Evolutionary conservation across 148 eudicot genomes (phyloP).

Genomic region (Heliosperma pusillum): DNA sequence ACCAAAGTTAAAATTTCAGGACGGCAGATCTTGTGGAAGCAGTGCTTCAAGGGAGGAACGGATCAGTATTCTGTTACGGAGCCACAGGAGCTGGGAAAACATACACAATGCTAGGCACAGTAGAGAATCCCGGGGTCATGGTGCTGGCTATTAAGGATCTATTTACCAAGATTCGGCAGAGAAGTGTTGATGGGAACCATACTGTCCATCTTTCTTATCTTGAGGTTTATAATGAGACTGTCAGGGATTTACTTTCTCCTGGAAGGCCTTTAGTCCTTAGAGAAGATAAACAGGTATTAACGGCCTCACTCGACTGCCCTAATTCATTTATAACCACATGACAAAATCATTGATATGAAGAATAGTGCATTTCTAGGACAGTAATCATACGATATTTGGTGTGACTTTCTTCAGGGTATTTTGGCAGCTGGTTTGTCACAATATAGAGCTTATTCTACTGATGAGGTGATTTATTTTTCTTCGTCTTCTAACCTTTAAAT

Average conservation of each 20-base stretch:
- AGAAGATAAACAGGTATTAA: slow-evolving; percentile 80
- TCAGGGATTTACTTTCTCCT: slow-evolving; percentile 82
- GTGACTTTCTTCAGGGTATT: slow-evolving; percentile 53
- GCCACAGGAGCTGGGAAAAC: slow-evolving; percentile 96
- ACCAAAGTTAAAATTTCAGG: slow-evolving; percentile 37
- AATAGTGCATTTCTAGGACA: neutral
- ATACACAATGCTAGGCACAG: slow-evolving; percentile 79
- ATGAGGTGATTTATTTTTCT: slow-evolving; percentile 48
- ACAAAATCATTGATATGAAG: neutral
- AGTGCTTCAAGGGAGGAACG: slow-evolving; percentile 81
- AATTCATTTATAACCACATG: neutral
- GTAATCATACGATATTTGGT: slow-evolving; percentile 12
- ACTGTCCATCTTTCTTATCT: slow-evolving; percentile 79
- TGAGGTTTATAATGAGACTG: slow-evolving; percentile 92
- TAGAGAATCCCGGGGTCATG: slow-evolving; percentile 86
- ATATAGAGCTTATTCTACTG: slow-evolving; percentile 83
- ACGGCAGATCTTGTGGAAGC: slow-evolving; percentile 84
- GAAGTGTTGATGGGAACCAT: slow-evolving; percentile 79
- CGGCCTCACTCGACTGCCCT: neutral
- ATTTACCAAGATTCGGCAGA: slow-evolving; percentile 69
- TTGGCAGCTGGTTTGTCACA: slow-evolving; percentile 84
- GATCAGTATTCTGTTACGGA: slow-evolving; percentile 86
- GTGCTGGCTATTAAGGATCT: slow-evolving; percentile 85
- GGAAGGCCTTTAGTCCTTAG: slow-evolving; percentile 83
- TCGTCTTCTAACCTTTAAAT: neutral